phyloP scores from a whole-genome alignment of 2,329 filamentous ascomycete species.

The Pseudogymnoascus verrucosus region DNA sequence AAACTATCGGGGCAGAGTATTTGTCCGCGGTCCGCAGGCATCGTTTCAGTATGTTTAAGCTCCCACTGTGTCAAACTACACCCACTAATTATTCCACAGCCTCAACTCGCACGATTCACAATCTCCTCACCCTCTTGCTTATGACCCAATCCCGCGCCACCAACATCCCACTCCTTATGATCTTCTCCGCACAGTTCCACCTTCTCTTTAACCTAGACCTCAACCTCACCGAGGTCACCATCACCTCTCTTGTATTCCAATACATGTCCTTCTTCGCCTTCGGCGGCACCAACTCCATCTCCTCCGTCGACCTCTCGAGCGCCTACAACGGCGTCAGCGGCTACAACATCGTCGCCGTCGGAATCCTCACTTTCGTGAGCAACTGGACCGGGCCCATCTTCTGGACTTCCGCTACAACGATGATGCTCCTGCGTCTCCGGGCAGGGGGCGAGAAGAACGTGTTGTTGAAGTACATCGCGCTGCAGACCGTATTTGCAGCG shows the following conservation, averaged over 20 bases:
- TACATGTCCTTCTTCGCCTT: conserved; percentile 82
- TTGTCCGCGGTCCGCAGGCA: conserved; percentile 13
- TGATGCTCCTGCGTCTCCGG: conserved; percentile 43
- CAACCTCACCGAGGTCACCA: conserved; percentile 51
- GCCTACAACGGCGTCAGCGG: conserved; percentile 85
- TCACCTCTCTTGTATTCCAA: conserved; percentile 67
- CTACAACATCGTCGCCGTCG: conserved; percentile 77
- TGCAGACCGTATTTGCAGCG: conserved; percentile 65
- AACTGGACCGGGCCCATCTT: conserved; percentile 92
- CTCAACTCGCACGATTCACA: conserved; percentile 45
- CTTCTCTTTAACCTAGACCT: conserved; percentile 43
- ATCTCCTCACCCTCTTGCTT: conserved; percentile 68
- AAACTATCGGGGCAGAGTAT: conserved; percentile 39
- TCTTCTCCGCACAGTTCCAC: conserved; percentile 59
- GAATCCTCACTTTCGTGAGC: conserved; percentile 71
- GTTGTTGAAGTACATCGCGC: conserved; percentile 43
- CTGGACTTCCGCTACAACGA: conserved; percentile 64
- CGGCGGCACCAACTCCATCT: conserved; percentile 89
- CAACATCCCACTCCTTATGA: conserved; percentile 76
- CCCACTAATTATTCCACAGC: conserved; percentile 16
- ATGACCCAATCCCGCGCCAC: conserved; percentile 79
- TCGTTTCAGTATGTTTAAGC: conserved; percentile 6
- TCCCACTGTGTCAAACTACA: neutral
- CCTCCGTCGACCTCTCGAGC: conserved; percentile 86
- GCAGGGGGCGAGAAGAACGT: conserved; percentile 13